These are phyloP conservation scores for Trypanosoma theileri DNA, from an alignment of 208 protist genomes.

Conservation along the genomic window DNA sequence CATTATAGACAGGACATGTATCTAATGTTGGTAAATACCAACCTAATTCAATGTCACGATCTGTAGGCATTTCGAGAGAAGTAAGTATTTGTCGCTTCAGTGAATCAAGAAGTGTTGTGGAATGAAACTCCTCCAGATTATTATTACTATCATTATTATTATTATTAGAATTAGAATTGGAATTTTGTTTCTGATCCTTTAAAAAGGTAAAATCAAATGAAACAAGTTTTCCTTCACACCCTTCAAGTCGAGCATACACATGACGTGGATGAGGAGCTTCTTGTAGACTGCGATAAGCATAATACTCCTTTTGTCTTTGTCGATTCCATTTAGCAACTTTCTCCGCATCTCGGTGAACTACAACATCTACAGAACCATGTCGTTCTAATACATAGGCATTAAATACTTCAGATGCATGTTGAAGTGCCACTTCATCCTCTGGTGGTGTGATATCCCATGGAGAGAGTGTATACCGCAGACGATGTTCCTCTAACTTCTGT, in stretches of 20 bases:
- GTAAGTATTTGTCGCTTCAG: constrained; percentile 44
- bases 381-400: constrained; percentile 84
- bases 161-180: constrained; percentile 4
- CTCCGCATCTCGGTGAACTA: constrained; percentile 57
- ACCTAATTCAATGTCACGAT: constrained; percentile 69
- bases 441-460: constrained; percentile 85
- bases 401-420: constrained; percentile 77
- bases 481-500: constrained; percentile 43
- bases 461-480: constrained; percentile 75
- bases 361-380: constrained; percentile 48
- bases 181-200: not conserved
- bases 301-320: constrained; percentile 82
- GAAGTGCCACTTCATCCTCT: constrained; percentile 67
- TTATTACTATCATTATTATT: constrained; percentile 16
- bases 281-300: constrained; percentile 47
- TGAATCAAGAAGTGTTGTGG: constrained; percentile 34
- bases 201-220: constrained; percentile 82
- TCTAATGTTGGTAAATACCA: constrained; percentile 90
- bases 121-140: not conserved
- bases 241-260: constrained; percentile 82
- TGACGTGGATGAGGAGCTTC: constrained; percentile 67
- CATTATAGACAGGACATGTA: constrained; percentile 69
- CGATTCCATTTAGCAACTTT: constrained; percentile 62
- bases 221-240: constrained; percentile 84
- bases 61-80: constrained; percentile 57